Evolutionary conservation across 176 grass and related monocot genomes (phyloP).

Genomic region (Metroxylon sagu): DNA sequence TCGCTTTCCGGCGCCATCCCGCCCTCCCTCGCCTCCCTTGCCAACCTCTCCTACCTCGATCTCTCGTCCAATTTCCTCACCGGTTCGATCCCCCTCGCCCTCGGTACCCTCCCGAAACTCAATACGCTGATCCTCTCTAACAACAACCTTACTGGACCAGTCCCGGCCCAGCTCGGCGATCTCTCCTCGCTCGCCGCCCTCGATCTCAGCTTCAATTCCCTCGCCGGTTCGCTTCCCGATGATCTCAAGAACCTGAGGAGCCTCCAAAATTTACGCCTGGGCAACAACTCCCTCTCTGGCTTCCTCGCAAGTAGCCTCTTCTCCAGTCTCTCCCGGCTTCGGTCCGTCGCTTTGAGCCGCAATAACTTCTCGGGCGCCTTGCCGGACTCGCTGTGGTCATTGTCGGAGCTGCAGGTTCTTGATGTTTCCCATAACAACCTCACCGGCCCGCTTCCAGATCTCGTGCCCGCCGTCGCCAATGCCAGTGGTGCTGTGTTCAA

Average conservation of each 20-base stretch:
- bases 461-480: conserved; percentile 25
- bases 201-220: conserved; percentile 18
- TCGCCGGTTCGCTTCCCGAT: conserved; percentile 9
- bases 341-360: conserved; percentile 24
- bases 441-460: conserved; percentile 47
- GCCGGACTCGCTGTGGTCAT: conserved; percentile 49
- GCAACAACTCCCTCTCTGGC: conserved; percentile 7
- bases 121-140: conserved; percentile 5
- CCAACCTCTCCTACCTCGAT: conserved; percentile 28
- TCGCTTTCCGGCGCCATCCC: conserved; percentile 1
- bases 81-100: not conserved
- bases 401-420: conserved; percentile 39
- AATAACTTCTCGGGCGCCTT: conserved; percentile 57
- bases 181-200: conserved; percentile 6
- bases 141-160: conserved; percentile 5
- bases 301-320: not conserved
- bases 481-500: conserved; percentile 22
- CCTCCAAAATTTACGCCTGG: conserved; percentile 9
- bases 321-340: conserved; percentile 2
- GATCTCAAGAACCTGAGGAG: conserved; percentile 11
- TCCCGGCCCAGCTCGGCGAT: conserved; percentile 17
- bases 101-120: not conserved
- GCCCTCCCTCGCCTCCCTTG: not conserved
- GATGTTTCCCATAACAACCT: conserved; percentile 65
- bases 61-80: conserved; percentile 4